phyloP scores from a whole-genome alignment of 768 basidiomycete species.

The Cystobasidium ongulense region DNA sequence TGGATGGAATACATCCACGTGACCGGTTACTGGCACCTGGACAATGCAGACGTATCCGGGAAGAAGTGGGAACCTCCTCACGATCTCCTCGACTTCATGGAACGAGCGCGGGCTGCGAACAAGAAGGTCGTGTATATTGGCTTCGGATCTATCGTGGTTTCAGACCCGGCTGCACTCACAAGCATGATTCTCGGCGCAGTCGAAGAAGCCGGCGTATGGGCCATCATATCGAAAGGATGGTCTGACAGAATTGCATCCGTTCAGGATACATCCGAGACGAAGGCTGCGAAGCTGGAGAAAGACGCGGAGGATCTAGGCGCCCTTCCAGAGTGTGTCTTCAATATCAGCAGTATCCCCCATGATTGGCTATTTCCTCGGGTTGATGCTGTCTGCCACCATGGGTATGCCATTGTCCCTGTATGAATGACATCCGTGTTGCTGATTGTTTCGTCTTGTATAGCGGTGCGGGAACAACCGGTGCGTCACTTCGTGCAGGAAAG shows the following conservation, averaged over 20 bases:
- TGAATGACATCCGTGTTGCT: background rate
- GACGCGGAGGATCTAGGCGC: constrained; percentile 57
- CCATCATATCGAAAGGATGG: constrained; percentile 96
- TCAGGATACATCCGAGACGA: constrained; percentile 28
- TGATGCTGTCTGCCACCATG: constrained; percentile 96
- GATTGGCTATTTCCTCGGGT: constrained; percentile 93
- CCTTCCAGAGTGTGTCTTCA: constrained; percentile 69
- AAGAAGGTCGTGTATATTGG: constrained; percentile 97
- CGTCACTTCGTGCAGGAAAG: constrained; percentile 59
- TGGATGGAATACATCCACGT: constrained; percentile 99
- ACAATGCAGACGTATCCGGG: constrained; percentile 78
- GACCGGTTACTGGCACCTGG: constrained; percentile 95
- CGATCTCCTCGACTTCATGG: constrained; percentile 72
- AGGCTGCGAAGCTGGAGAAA: constrained; percentile 51
- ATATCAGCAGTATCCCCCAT: constrained; percentile 57
- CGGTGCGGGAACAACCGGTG: constrained; percentile 43
- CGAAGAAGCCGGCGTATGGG: constrained; percentile 72
- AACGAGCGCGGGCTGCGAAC: constrained; percentile 60
- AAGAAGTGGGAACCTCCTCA: constrained; percentile 76
- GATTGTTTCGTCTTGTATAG: background rate
- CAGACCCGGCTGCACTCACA: constrained; percentile 88
- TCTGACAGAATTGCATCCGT: constrained; percentile 67
- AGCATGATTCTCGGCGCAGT: constrained; percentile 82
- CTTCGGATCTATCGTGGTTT: constrained; percentile 93
- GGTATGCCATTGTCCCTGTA: constrained; percentile 42